Evolutionary conservation across 2,329 filamentous ascomycete genomes (phyloP).

Genomic region (Neofusicoccum parvum): DNA sequence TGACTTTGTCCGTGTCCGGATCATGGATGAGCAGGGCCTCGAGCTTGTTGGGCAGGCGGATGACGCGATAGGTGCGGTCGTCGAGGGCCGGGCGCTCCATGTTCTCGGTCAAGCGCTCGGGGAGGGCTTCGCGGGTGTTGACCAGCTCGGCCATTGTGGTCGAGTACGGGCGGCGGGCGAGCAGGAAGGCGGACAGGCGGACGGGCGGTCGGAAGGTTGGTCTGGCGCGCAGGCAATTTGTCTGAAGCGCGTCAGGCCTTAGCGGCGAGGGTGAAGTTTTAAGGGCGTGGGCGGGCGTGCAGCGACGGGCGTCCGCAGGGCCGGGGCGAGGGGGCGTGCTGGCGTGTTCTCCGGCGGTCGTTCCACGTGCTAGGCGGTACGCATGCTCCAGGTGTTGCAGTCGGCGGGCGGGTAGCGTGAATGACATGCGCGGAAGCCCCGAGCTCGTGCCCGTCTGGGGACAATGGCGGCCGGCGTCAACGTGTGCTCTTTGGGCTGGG

Average conservation of each 20-base stretch:
- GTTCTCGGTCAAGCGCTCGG: conserved; percentile 58
- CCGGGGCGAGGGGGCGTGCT: neutral
- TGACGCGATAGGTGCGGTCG: conserved; percentile 83
- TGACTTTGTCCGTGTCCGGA: conserved; percentile 93
- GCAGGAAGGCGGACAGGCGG: neutral
- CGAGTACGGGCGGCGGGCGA: neutral
- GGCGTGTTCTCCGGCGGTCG: neutral
- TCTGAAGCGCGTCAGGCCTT: conserved; percentile 5
- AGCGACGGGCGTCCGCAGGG: neutral
- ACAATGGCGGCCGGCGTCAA: neutral
- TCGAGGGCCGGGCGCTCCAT: conserved; percentile 85
- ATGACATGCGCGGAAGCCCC: conserved; percentile 11
- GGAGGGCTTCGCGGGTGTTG: conserved; percentile 13
- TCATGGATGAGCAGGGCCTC: conserved; percentile 94
- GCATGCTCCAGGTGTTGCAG: conserved; percentile 13
- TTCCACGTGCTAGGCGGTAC: conserved; percentile 9
- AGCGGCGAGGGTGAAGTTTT: conserved; percentile 1
- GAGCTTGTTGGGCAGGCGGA: conserved; percentile 80
- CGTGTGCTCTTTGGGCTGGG: conserved; percentile 5
- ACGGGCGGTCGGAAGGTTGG: neutral
- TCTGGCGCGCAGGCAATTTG: neutral
- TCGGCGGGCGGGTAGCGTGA: neutral
- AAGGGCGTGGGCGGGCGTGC: neutral
- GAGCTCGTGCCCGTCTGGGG: conserved; percentile 6
- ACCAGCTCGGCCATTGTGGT: conserved; percentile 26